Base-by-base conservation (phyloP, 345 rosid genomes). In the Lumnitzera racemosa region DNA sequence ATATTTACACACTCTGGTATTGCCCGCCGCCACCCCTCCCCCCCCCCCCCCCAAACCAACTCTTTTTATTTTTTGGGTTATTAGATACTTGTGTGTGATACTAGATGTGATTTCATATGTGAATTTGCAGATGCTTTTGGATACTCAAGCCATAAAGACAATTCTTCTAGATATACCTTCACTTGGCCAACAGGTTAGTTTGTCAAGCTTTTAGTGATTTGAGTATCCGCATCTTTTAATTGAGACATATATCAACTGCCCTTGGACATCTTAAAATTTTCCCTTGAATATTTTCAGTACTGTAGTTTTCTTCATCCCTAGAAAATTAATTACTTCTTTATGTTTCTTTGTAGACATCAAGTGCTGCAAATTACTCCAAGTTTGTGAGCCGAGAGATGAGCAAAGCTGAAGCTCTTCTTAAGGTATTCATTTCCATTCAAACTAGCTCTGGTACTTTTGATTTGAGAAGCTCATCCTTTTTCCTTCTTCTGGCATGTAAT, bases 371-470 rank as follows among this genome's bases (percentile, higher is more conserved):
- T 74, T 94, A 90, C 70, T 80, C 90, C 9, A 90, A 88, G 83
- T 94, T 94, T 69, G 95, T 94, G 50, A 94, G 92, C 78, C 92
- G 97, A 63, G 97, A 90, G 83, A 94, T 94, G 99, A 90, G 99
- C 84, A 88, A 89, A 84, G 99, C 97, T 61, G 99, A 94, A 86
- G 97, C 99, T 67, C 95, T 94, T 64, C 77, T 94, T 61, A 94
- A 94, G 97, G 96, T 88, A 63, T 56, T 10, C 31, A 20, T 16
- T 52, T 66, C 50, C 20, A 17, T 41, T 55, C 24, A 2, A 24
- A 25, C n/a, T 15, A 13, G 10, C 49, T 53, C 54, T 47, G 27
- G 47, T 13, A 14, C 5, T 54, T 24, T 43, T n/a, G n/a, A 17
- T 41, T 65, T 36, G 11, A 52, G 47, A 12, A 24, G 24, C 46